Evolutionary conservation across 495 filamentous ascomycete genomes (phyloP), one percentile per base, ranked within the genome.

Genomic region (Aspergillus ellipticus): DNA sequence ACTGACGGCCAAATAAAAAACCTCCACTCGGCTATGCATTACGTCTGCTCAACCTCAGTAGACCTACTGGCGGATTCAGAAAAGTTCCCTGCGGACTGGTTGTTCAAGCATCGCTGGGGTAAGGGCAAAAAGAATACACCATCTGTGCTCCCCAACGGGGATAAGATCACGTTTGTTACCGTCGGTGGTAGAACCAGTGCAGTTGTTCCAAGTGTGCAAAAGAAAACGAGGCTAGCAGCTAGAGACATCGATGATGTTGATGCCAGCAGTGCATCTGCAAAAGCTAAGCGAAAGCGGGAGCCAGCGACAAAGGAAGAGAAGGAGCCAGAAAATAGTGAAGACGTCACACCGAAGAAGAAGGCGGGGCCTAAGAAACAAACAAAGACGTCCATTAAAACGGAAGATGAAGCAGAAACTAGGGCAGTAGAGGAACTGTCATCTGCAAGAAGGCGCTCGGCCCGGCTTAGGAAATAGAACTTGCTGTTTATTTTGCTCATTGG

Each of bases 181-280:
- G 92, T 97, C 5, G 91, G 92, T 3, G 90, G 90, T 3, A 79
- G 94, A 56, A 96, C 94, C 3, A 95, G 89, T 58, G 93, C 90
- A 22, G 84, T 94, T 31, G 90, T 93, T 6, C 90, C 89, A 0
- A 85, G 79, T 53, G 74, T 92, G 24, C 94, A 97, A 75, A 94
- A 92, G 72, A 96, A 95, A 76, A 85, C 83, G 0, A 82, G 79
- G 15, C 68, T 75, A 22, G 71, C 71, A 37, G 63, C 68, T 9
- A 75, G 71, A 45, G 73, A 73, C 7, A 56, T 67, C 4, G 60
- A 55, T 41, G 60, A 63, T 3, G 70, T 71, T 11, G 59, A 64
- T 55, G 51, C 31, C 22, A 62, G 66, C 52, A 68, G 47, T 3
- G 52, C 57, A 11, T 46, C 65, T 37, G 54, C 50, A 28, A 62